Evolutionary conservation across 2,329 filamentous ascomycete genomes (phyloP).

Genomic region (Aspergillus sclerotialis): DNA sequence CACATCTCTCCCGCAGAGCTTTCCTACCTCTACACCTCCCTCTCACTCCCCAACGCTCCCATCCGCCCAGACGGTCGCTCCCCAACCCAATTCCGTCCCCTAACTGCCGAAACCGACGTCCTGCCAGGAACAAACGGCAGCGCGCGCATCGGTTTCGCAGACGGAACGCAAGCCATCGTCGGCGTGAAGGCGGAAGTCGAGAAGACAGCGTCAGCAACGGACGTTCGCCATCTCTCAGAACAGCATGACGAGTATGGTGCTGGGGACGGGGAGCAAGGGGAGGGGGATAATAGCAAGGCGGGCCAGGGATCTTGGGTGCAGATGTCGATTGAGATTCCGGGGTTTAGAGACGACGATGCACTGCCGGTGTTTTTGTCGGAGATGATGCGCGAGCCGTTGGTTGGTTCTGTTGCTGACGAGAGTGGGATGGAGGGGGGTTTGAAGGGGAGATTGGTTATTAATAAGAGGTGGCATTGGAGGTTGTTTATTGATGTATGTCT

Average conservation of each 20-base stretch:
- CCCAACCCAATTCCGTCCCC: slow-evolving; percentile 78
- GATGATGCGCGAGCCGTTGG: slow-evolving; percentile 82
- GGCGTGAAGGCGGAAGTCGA: slow-evolving; percentile 95
- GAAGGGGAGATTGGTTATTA: slow-evolving; percentile 72
- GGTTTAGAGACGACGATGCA: slow-evolving; percentile 83
- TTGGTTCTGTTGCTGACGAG: slow-evolving; percentile 63
- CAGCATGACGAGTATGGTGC: slow-evolving; percentile 19
- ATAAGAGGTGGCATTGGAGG: slow-evolving; percentile 90
- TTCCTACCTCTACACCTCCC: slow-evolving; percentile 85
- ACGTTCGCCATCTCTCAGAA: slow-evolving; percentile 33
- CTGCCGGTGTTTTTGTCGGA: slow-evolving; percentile 78
- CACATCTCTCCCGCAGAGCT: slow-evolving; percentile 93
- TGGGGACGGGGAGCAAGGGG: slow-evolving; percentile 16
- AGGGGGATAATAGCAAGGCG: slow-evolving; percentile 15
- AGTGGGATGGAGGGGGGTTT: slow-evolving; percentile 64
- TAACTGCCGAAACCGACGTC: slow-evolving; percentile 84
- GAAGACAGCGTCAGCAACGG: slow-evolving; percentile 47
- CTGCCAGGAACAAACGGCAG: slow-evolving; percentile 86
- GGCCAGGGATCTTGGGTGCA: slow-evolving; percentile 72
- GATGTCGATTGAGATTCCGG: slow-evolving; percentile 84
- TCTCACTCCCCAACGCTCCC: slow-evolving; percentile 64
- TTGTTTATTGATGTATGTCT: slow-evolving; percentile 79
- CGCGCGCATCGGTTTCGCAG: slow-evolving; percentile 86
- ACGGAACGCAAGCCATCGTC: slow-evolving; percentile 92
- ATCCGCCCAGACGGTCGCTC: slow-evolving; percentile 83